Percentiles rank a stretch among this genome's conserved stretches.
phyloP scores from a whole-genome alignment of 2,329 filamentous ascomycete species.

The Fusarium guadeloupense region DNA sequence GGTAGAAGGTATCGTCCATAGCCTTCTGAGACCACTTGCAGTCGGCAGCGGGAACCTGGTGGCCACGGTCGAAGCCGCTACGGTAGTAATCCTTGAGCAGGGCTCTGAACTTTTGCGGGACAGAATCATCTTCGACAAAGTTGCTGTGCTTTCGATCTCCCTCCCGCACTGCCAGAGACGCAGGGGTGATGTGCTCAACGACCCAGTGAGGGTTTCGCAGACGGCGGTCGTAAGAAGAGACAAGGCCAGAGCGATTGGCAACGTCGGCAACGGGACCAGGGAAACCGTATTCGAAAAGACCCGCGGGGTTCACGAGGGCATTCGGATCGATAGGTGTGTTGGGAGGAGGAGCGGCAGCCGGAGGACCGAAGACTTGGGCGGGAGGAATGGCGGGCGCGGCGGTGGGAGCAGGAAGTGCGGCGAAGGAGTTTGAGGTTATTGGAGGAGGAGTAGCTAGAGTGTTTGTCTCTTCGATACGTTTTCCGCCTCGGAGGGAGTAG shows the following conservation, averaged over 20 bases:
- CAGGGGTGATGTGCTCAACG: constrained; percentile 93
- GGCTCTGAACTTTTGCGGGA: constrained; percentile 89
- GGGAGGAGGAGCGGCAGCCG: constrained; percentile 45
- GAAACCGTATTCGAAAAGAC: constrained; percentile 88
- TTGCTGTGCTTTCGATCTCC: constrained; percentile 85
- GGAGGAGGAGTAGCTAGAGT: constrained; percentile 46
- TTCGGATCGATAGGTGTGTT: constrained; percentile 45
- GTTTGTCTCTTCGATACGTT: constrained; percentile 52
- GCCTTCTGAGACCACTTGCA: constrained; percentile 93
- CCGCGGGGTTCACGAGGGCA: constrained; percentile 74
- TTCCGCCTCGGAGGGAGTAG: constrained; percentile 66
- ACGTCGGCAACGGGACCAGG: constrained; percentile 90
- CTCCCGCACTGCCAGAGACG: constrained; percentile 76
- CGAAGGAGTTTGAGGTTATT: constrained; percentile 42
- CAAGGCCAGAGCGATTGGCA: constrained; percentile 76
- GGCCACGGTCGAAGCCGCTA: constrained; percentile 92
- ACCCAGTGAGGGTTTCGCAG: constrained; percentile 95
- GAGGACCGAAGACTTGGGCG: constrained; percentile 61
- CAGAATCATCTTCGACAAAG: constrained; percentile 82
- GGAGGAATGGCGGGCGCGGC: constrained; percentile 60
- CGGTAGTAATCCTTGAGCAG: constrained; percentile 94
- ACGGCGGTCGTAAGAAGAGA: constrained; percentile 90
- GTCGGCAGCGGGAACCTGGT: constrained; percentile 96
- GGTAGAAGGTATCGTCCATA: constrained; percentile 93
- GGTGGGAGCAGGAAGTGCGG: constrained; percentile 43